Evolutionary conservation across 345 rosid genomes (phyloP).

Genomic region (Litchi chinensis): DNA sequence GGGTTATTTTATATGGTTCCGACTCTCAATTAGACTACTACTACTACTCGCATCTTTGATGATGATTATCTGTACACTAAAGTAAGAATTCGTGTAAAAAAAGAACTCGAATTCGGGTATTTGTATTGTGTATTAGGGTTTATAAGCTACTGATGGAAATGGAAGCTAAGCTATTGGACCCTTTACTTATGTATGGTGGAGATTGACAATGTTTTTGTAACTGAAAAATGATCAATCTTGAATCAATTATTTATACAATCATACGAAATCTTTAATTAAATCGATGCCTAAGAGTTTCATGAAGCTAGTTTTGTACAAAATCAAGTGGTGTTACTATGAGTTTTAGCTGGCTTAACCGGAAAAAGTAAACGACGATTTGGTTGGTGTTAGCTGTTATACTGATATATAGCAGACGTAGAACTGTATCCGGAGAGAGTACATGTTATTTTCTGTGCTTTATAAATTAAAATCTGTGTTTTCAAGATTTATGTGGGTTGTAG

Average conservation of each 20-base stretch:
- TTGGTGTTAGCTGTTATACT: too few relatives aligned
- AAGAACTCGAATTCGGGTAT: too few relatives aligned
- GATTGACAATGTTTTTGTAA: neutral
- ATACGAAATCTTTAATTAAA: too few relatives aligned
- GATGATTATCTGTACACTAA: too few relatives aligned
- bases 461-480: too few relatives aligned
- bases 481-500: neutral
- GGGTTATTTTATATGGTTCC: neutral
- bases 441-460: neutral
- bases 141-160: neutral
- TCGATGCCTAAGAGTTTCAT: neutral
- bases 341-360: neutral
- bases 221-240: neutral
- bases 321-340: neutral
- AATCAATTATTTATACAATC: neutral
- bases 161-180: neutral
- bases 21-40: too few relatives aligned
- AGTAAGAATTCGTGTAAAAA: too few relatives aligned
- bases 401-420: neutral
- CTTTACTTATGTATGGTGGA: neutral
- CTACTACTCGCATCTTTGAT: too few relatives aligned
- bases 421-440: neutral
- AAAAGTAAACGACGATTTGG: too few relatives aligned
- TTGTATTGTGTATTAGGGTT: too few relatives aligned
- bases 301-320: neutral